These are phyloP conservation scores for Fonsecaea pedrosoi DNA, from an alignment of 2,329 filamentous ascomycete genomes.

Conservation along the genomic window DNA sequence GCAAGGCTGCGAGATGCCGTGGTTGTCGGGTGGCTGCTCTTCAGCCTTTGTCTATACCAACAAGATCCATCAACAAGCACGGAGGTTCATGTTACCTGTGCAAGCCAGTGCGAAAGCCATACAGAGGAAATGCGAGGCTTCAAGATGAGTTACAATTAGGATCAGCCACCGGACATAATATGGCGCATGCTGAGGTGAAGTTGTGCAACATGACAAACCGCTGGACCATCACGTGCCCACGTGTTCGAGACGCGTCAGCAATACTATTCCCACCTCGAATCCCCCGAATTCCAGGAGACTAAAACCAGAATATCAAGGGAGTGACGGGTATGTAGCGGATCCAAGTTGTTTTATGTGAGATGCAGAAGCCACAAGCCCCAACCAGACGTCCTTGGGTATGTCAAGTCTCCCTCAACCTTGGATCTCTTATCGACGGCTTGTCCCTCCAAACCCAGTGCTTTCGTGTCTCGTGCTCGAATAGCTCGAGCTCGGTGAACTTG, in stretches of 20 bases:
- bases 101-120: neutral
- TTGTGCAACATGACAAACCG: neutral
- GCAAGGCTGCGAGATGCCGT: slow-evolving; percentile 8
- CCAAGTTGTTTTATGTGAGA: neutral
- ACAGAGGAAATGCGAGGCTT: neutral
- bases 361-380: neutral
- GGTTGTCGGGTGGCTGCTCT: neutral
- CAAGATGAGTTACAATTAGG: neutral
- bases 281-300: neutral
- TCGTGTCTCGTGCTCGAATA: slow-evolving; percentile 44
- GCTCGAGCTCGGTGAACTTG: slow-evolving; percentile 38
- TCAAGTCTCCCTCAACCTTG: slow-evolving; percentile 8
- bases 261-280: neutral
- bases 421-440: slow-evolving; percentile 46
- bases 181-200: neutral
- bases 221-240: slow-evolving; percentile 5
- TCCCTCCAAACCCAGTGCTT: slow-evolving; percentile 56
- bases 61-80: neutral
- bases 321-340: neutral
- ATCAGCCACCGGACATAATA: too few relatives aligned
- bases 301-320: neutral
- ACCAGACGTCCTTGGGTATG: neutral
- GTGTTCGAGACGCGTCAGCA: slow-evolving; percentile 1
- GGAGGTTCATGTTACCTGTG: neutral
- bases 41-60: neutral